Percentiles rank a stretch among this genome's conserved stretches.
Evolutionary conservation across 345 rosid genomes (phyloP).

Genomic region (Balakata baccata): DNA sequence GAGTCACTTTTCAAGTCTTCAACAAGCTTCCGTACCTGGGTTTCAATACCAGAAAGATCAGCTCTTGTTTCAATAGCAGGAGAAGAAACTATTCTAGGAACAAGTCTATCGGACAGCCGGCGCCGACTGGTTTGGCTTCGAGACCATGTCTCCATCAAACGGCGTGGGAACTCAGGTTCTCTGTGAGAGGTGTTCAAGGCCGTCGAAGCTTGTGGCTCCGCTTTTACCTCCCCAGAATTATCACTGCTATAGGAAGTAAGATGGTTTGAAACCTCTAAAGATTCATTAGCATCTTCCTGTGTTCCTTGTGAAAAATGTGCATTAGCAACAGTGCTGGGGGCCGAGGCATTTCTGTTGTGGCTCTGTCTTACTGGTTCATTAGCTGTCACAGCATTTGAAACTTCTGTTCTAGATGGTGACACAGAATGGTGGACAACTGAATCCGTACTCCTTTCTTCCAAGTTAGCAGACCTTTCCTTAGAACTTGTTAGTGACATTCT

Average conservation of each 20-base stretch:
- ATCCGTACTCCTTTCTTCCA: conserved; percentile 45
- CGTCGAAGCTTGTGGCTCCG: conserved; percentile 44
- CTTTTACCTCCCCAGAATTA: conserved; percentile 70
- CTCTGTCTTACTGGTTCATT: conserved; percentile 44
- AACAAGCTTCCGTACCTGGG: conserved; percentile 58
- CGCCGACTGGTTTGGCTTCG: conserved; percentile 65
- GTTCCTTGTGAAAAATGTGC: conserved; percentile 50
- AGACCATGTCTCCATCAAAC: conserved; percentile 51
- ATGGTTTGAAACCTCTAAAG: conserved; percentile 54
- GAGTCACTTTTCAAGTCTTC: conserved; percentile 61
- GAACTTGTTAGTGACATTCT: conserved; percentile 44
- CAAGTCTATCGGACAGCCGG: conserved; percentile 68
- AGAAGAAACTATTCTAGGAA: conserved; percentile 68
- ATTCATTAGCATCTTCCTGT: conserved; percentile 52
- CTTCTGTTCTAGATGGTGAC: conserved; percentile 51
- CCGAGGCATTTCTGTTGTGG: conserved; percentile 61
- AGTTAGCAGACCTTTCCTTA: conserved; percentile 50
- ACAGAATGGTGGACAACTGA: conserved; percentile 43
- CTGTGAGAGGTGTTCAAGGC: conserved; percentile 37
- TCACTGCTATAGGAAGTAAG: conserved; percentile 64
- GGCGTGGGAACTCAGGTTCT: conserved; percentile 58
- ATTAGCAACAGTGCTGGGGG: conserved; percentile 42
- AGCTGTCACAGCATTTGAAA: conserved; percentile 33
- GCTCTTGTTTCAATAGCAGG: conserved; percentile 58
- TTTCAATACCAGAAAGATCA: conserved; percentile 74